Evolutionary conservation across 2,329 filamentous ascomycete species (phyloP).

Genomic region (Cladosporium sp.): DNA sequence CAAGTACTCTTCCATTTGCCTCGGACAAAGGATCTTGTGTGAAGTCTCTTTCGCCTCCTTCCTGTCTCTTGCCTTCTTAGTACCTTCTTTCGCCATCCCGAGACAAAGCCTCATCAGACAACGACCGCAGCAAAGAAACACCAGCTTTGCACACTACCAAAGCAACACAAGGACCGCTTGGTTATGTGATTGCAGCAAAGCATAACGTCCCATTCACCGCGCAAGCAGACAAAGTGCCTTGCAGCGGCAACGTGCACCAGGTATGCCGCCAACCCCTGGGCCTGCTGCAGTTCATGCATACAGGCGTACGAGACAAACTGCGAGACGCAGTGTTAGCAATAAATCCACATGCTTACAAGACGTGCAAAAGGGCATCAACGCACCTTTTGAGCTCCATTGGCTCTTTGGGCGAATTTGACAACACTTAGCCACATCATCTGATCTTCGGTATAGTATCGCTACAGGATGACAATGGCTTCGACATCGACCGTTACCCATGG

Average conservation of each 20-base stretch:
- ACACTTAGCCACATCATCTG: not conserved
- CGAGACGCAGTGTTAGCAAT: slow-evolving; percentile 22
- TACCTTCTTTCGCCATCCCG: slow-evolving; percentile 23
- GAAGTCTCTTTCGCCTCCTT: slow-evolving; percentile 25
- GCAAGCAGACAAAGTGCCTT: slow-evolving; percentile 24
- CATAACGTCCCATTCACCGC: slow-evolving; percentile 18
- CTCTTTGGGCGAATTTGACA: not conserved
- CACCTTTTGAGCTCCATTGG: slow-evolving; percentile 14
- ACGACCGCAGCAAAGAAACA: slow-evolving; percentile 22
- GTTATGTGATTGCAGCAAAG: slow-evolving; percentile 23
- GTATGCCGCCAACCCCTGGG: slow-evolving; percentile 21
- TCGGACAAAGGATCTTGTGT: slow-evolving; percentile 33
- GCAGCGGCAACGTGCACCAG: slow-evolving; percentile 28
- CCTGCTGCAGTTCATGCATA: slow-evolving; percentile 22
- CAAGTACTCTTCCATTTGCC: slow-evolving; percentile 26
- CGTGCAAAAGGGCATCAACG: slow-evolving; percentile 25
- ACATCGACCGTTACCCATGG: slow-evolving; percentile 20
- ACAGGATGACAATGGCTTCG: slow-evolving; percentile 5
- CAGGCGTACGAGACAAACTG: slow-evolving; percentile 28
- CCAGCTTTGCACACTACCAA: slow-evolving; percentile 17
- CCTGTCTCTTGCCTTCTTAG: slow-evolving; percentile 26
- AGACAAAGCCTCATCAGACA: slow-evolving; percentile 29
- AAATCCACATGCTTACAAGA: slow-evolving; percentile 30
- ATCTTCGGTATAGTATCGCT: not conserved
- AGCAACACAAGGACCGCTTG: slow-evolving; percentile 22